Base-by-base conservation (phyloP, 2,329 filamentous ascomycete genomes). In the Phoma sp. region DNA sequence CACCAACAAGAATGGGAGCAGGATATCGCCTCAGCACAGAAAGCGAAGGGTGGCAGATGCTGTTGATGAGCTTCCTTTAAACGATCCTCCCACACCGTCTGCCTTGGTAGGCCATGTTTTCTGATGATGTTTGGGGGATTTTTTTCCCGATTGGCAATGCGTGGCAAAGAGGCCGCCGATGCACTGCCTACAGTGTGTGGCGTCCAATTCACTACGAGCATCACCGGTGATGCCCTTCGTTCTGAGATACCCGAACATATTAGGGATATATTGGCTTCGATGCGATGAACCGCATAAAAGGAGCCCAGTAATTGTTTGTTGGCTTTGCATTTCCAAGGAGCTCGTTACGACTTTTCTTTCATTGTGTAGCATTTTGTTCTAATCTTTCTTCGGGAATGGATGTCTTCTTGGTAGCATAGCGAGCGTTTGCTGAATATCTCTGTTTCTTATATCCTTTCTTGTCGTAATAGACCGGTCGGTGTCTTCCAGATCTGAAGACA, bases 11-110 rank as follows among this genome's bases (percentile, higher is more conserved):
- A 73, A 36, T 72, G 69, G 70, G 67, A 72, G 43, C 63, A 70
- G 22, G 70, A 75, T 10, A 64, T 73, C 7, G 66, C 67, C 7
- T 60, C 66, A 44, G 60, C 58, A 1, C 60, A 65, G 39, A 67
- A 73, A 63, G 68, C 48, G 48, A 73, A 75, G 55, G 64, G 68
- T 24, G 72, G 73, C 23, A 69, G 60, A 39, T 75, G 74, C 46
- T 75, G 74, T 47, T 75, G 55, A 68, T 8, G 35, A 30, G 25
- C 7, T 2, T 24, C 13, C 35, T 24, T 11, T 8, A 8, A 18
- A 10, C 9, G 6, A 6, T 11, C 27, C 14, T 18, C 3, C 9
- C 6, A 7, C 27, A 3, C 9, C 27, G 27, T 29, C 27, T 29
- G 27, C 27, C 27, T 29, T 29, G 27, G 9, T 2, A 29, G 6